phyloP scores from a whole-genome alignment of 306 rosid genomes.

The Canavalia ensiformis region DNA sequence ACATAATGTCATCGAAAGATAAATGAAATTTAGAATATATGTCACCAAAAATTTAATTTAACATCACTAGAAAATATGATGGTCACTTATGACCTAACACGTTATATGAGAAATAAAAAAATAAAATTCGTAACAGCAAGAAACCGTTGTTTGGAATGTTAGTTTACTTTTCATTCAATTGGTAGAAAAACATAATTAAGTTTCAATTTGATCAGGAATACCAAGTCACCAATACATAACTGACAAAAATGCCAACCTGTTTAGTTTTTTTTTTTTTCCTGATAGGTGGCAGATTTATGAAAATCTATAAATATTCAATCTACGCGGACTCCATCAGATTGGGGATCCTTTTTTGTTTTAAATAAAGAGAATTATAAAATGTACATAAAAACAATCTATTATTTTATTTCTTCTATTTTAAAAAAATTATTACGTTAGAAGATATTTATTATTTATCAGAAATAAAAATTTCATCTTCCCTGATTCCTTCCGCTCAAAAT shows the following conservation, averaged over 20 bases:
- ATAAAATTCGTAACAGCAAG: background rate
- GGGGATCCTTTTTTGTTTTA: no score
- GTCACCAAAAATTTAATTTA: background rate
- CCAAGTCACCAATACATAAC: background rate
- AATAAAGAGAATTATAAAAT: no score
- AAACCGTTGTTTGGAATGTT: background rate
- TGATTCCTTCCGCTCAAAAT: no score
- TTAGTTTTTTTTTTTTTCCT: background rate
- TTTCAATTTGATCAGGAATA: background rate
- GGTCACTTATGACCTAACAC: background rate
- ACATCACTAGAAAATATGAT: background rate
- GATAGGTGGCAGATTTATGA: background rate
- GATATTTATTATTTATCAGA: no score
- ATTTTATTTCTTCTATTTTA: no score
- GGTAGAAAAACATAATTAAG: background rate
- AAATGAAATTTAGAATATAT: background rate
- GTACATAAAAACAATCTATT: no score
- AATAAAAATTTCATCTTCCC: no score
- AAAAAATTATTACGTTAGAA: no score
- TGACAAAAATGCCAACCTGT: background rate
- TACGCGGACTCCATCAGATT: background rate
- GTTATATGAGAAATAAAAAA: background rate
- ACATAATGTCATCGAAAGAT: conserved; percentile 15
- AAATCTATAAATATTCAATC: background rate
- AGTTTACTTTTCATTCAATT: background rate